Base-by-base conservation (phyloP, 257 asterid species). In the Solanum verrucosum region DNA sequence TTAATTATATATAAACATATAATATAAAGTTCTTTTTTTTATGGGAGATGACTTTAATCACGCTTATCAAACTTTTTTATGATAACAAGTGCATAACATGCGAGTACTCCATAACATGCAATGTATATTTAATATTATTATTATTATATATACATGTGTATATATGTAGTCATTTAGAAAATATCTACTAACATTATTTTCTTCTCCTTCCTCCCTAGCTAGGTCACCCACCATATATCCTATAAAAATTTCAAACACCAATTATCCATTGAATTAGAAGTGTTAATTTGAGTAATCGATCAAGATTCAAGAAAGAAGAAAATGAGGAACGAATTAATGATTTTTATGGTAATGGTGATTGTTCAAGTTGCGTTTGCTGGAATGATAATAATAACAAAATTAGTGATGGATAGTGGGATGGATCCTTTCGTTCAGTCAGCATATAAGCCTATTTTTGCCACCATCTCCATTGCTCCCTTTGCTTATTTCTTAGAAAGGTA, bases 361-460 rank as follows among this genome's bases (percentile, higher is more conserved):
- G 98, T 96, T 25, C 99, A 96, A 86, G 5, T 95, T 31, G 98
- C 95, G 0, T 95, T 93, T 67, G 98, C 98, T 9, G 98, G 98
- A 0, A 94, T 96, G 98, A 94, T 94, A 84, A 94, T 96, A 6
- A 85, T 96, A 38, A 93, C 98, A 3, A 96, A 94, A 74, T 90
- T 96, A 6, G 99, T 98, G 0, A 94, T 96, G 98, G 97, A 95
- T 91, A 90, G 96, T 3, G 98, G 99, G 0, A 96, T 96, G 98
- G 88, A 94, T 88, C 98, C 99, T 38, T 94, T 90, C 9, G 95
- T 96, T 37, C 98, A 94, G 25, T 98, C 95, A 13, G 99, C 99
- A 6, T 96, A 96, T 49, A 92, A 98, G 13, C 99, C 95, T 77
- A 63, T 96, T 14, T 94, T 95, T 59, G 98, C 98, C 1, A 89